Percentiles rank a stretch among this genome's conserved stretches.
Conservation (phyloP, 2,329 filamentous ascomycete species). For the Aspergillus novoparasiticus region DNA sequence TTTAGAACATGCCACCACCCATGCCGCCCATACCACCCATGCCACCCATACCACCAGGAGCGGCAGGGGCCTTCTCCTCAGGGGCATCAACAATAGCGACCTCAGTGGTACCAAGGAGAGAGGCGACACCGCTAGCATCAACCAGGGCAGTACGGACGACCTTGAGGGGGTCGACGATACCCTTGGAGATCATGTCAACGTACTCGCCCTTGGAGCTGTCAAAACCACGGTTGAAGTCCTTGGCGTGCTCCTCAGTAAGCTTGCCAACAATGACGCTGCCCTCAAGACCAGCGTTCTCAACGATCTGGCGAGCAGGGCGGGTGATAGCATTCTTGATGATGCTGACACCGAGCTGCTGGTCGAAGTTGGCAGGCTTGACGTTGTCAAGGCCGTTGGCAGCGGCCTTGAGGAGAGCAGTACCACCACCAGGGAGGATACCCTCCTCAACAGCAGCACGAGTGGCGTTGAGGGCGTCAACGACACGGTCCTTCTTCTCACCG, state of each 20-base stretch:
- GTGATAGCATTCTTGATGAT: constrained; percentile 99
- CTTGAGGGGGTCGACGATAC: constrained; percentile 99
- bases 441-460: constrained; percentile 98
- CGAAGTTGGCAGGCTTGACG: constrained; percentile 91
- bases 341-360: constrained; percentile 96
- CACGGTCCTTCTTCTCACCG: constrained; percentile 99
- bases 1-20: constrained; percentile 67
- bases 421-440: constrained; percentile 97
- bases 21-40: constrained; percentile 58
- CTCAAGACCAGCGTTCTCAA: constrained; percentile 96
- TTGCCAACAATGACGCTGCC: constrained; percentile 97
- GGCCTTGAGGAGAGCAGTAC: constrained; percentile 97
- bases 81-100: constrained; percentile 95
- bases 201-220: constrained; percentile 97
- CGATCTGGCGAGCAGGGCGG: constrained; percentile 88
- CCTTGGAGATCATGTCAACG: constrained; percentile 94
- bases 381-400: constrained; percentile 81
- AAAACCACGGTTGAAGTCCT: constrained; percentile 97
- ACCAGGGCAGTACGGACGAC: constrained; percentile 95
- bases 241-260: constrained; percentile 88
- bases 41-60: constrained; percentile 61
- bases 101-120: constrained; percentile 95
- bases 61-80: constrained; percentile 78
- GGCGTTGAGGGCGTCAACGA: constrained; percentile 96
- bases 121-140: constrained; percentile 94